These are phyloP conservation scores for Nakaseomyces glabratus DNA, from an alignment of 1,139 yeast genomes.

Conservation along the genomic window DNA sequence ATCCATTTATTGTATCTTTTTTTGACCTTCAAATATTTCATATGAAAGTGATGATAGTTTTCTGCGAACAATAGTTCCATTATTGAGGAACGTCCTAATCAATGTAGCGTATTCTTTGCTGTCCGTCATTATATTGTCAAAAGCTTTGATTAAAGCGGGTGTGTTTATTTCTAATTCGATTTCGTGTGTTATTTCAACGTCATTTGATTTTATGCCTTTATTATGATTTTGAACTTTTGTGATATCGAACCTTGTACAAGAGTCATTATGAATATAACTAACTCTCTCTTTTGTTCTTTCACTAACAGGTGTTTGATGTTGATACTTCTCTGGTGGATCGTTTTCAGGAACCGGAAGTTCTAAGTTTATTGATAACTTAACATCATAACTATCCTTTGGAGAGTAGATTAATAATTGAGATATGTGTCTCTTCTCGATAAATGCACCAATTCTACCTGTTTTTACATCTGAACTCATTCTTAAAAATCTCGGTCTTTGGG, in stretches of 20 bases:
- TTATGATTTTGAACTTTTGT: constrained; percentile 51
- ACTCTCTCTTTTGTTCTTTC: constrained; percentile 57
- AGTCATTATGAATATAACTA: constrained; percentile 56
- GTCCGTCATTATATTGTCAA: constrained; percentile 45
- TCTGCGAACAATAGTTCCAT: constrained; percentile 49
- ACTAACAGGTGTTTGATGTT: constrained; percentile 41
- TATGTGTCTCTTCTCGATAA: constrained; percentile 63
- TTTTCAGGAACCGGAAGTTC: constrained; percentile 58
- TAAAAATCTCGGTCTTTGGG: constrained; percentile 47
- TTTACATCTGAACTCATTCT: constrained; percentile 58
- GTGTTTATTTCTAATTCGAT: constrained; percentile 70
- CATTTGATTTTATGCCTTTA: constrained; percentile 38
- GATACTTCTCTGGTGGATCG: constrained; percentile 46
- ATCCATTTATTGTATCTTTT: constrained; percentile 16
- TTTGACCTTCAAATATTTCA: constrained; percentile 32
- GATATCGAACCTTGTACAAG: constrained; percentile 62
- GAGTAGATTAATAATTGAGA: constrained; percentile 63
- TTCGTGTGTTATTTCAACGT: constrained; percentile 38
- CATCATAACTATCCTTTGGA: constrained; percentile 72
- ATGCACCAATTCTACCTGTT: constrained; percentile 57
- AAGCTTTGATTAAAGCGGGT: constrained; percentile 51
- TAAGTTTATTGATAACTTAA: constrained; percentile 62
- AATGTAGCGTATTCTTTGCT: constrained; percentile 59
- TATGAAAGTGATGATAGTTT: constrained; percentile 31
- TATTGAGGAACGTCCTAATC: constrained; percentile 62